Base-by-base conservation (phyloP, 192 early-diverging fungal genomes). In the Coemansia sp. region DNA sequence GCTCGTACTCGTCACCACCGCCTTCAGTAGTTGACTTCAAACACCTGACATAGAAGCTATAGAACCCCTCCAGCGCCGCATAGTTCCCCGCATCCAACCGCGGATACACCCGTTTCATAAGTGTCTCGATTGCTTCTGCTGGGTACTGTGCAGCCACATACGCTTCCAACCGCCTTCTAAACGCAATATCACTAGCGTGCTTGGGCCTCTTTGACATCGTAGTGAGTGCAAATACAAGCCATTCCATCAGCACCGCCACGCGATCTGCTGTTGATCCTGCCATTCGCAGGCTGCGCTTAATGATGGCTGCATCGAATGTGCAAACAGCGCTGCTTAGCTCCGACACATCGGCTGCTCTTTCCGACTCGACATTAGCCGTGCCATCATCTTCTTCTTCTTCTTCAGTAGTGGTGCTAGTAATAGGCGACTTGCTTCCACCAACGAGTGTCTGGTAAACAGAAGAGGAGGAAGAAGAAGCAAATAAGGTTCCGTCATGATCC, bases 271-370 rank as follows among this genome's bases (percentile, higher is more conserved):
- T 8, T 7, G 15, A 11, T 11, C 21, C 21, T 0, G 62, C 32
- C 9, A 43, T 16, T 1, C 57, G 73, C 63, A 80, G 59, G 4
- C 66, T 57, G 49, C 78, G 72, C 43, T 65, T 69, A 52, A 80
- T 62, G 39, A 80, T 75, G 2, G 72, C 78, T 5, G 72, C 61
- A 22, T 80, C 78, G n/a, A 80, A 80, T 11, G 78, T 75, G 42
- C 66, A 69, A 39, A 80, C 62, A 0, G 65, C 26, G 6, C 71
- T 32, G 32, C 32, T 72, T 37, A 41, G 47, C 54, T 62, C 58
- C 26, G 57, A 45, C 6, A 18, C 43, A 13, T 65, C 45, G 36
- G 26, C 26, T 19, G 39, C 62, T 22, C 21, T 4, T 3, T 3
- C 15, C 4, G 6, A 26, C 2, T 10, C 7, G 16, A 12, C 19